Base-by-base conservation (phyloP, 305 asterid species). In the Rubia peregrina region DNA sequence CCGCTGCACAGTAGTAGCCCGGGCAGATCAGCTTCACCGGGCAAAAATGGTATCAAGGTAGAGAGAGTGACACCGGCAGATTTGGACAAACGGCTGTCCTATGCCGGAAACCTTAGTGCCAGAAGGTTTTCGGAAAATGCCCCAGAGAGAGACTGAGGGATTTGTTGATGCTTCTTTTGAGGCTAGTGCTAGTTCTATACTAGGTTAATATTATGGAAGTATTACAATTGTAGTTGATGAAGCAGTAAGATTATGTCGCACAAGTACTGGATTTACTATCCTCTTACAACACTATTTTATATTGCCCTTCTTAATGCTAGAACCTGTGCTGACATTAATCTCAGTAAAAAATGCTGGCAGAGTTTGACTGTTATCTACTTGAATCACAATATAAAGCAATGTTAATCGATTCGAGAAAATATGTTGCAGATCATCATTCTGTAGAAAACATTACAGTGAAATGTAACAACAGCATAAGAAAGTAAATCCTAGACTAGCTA, bases 21-120 rank as follows among this genome's bases (percentile, higher is more conserved):
- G 1, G 80, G 85, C 75, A 86, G 84, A 78, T 66, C 88, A 1
- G 78, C 72, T 74, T 85, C 93, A 59, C 90, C 93, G 33, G 42
- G 71, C 84, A 83, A 79, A 77, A 75, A 76, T 49, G 78, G 81
- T 73, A 72, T 38, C 12, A 53, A 86, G 71, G 62, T 74, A 6
- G 96, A 92, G 73, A 88, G 81, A 76, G 70, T 83, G 30, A 81
- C 78, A 76, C 86, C 90, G 8, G 75, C 85, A 0, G 97, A 93
- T 71, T 77, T 89, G 80, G 96, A 88, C 49, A 91, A 85, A 73
- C 83, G 86, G 61, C 87, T 95, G 96, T 88, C 96, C 2, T 85
- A 87, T 74, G 85, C 96, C 38, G 95, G 96, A 38, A 85, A 85
- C 73, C 88, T 94, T 17, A 89, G 89, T 68, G 84, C 96, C 66